phyloP scores from a whole-genome alignment of 441 rosid species.

The Pelargonium fulgidum region DNA sequence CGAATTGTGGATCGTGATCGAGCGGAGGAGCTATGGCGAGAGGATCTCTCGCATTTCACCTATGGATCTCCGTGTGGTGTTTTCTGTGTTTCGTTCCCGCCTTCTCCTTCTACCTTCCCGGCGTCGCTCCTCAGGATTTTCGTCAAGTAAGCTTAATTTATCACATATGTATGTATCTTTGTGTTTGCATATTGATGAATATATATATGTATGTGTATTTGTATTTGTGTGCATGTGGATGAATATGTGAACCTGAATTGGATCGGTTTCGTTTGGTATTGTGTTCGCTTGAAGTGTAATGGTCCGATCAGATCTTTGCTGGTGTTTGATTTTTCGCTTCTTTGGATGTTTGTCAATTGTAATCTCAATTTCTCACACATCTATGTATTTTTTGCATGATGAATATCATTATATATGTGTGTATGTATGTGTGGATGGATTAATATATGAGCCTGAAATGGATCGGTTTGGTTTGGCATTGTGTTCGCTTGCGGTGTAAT shows the following conservation, averaged over 20 bases:
- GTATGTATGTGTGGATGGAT: too few relatives aligned
- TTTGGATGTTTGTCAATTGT: background rate
- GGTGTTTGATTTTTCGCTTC: background rate
- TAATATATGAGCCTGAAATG: too few relatives aligned
- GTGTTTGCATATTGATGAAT: background rate
- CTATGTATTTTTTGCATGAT: background rate
- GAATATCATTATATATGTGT: too few relatives aligned
- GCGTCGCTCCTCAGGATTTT: constrained; percentile 85
- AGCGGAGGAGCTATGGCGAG: constrained; percentile 41
- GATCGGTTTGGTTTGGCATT: too few relatives aligned
- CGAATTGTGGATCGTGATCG: constrained; percentile 20
- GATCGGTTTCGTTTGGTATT: background rate
- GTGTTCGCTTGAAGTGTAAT: background rate
- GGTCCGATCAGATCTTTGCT: background rate
- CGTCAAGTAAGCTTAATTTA: constrained; percentile 30
- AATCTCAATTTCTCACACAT: background rate
- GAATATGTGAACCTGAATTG: background rate
- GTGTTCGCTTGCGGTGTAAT: too few relatives aligned
- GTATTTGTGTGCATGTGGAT: background rate
- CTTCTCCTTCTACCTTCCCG: constrained; percentile 80
- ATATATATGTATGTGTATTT: background rate
- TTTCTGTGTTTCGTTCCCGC: constrained; percentile 26
- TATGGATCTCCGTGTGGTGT: constrained; percentile 34
- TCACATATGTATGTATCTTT: background rate
- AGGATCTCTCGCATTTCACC: constrained; percentile 24